Evolutionary conservation across 352 stramenopile genomes (phyloP), one percentile per base, ranked within the genome.

Genomic region (Phytophthora gonapodyides): DNA sequence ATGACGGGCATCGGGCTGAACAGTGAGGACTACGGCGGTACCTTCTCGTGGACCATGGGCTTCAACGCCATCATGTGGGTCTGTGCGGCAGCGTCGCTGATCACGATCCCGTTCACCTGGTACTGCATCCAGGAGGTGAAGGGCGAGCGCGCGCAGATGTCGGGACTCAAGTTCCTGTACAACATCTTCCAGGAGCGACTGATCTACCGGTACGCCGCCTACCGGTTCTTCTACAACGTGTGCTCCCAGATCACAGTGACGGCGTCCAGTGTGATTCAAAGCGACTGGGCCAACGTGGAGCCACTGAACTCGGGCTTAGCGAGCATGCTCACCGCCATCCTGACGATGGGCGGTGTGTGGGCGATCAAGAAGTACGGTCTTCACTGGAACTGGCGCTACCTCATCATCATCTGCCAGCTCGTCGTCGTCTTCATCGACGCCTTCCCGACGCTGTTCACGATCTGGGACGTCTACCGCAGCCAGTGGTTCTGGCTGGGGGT

Each of bases 401-500:
- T 74, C n/a, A 71, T 86, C 40, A 67, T 82, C 15, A 15, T 62
- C 10, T 68, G 59, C 16, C 59, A 82, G 40, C 27, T 84, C 30
- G 40, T 51, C 3, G 71, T 86, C 33, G 70, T 88, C n/a, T 34
- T 60, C 13, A 66, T 80, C 46, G 78, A 88, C 35, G 43, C 54
- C 5, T 47, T 75, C 7, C 67, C 75, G n/a, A 83, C 67, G 16
- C 63, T 85, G 27, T 40, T 84, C 38, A 88, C 75, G 19, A 79
- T 84, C 53, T 88, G 78, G 78, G 56, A 85, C 47, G 76, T 88
- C 5, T 66, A 77, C 13, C 73, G 77, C 19, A 80, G 65, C 41
- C 78, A 85, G 37, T 88, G 78, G 73, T 82, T 88, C 56, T 87
- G 71, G 72, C 57, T 84, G 10, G 78, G 78, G 19, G 66, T 83